Percentiles rank a stretch among this genome's conserved stretches.
Evolutionary conservation across 371 early-diverging fungal genomes (phyloP).

Genomic region (Zychaea mexicana): DNA sequence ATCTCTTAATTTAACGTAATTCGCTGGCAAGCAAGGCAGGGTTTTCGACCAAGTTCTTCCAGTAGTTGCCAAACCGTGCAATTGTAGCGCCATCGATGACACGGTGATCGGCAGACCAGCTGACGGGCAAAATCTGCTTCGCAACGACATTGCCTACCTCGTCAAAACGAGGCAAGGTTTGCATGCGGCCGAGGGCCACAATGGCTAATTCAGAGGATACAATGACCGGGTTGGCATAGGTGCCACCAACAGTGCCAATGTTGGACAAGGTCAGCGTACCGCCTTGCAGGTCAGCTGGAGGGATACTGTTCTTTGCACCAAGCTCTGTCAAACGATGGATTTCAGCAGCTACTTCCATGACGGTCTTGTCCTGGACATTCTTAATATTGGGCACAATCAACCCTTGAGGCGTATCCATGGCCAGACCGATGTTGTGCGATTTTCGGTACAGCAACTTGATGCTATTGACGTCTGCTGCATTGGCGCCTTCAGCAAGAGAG

Average conservation of each 20-base stretch:
- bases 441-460: slow-evolving; percentile 73
- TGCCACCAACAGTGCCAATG: slow-evolving; percentile 95
- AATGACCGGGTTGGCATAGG: slow-evolving; percentile 89
- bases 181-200: slow-evolving; percentile 88
- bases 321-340: slow-evolving; percentile 76
- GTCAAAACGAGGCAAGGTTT: slow-evolving; percentile 85
- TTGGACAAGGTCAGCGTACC: slow-evolving; percentile 95
- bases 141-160: slow-evolving; percentile 64
- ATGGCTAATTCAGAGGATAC: slow-evolving; percentile 89
- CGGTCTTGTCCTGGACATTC: slow-evolving; percentile 84
- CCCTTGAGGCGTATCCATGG: slow-evolving; percentile 96
- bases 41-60: slow-evolving; percentile 88
- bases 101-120: slow-evolving; percentile 96
- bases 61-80: slow-evolving; percentile 86
- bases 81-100: slow-evolving; percentile 98
- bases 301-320: slow-evolving; percentile 68
- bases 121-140: slow-evolving; percentile 75
- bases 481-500: slow-evolving; percentile 44
- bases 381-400: slow-evolving; percentile 95
- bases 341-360: slow-evolving; percentile 90
- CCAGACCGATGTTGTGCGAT: slow-evolving; percentile 92
- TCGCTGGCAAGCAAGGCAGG: slow-evolving; percentile 64
- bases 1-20: slow-evolving; percentile 55
- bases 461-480: slow-evolving; percentile 43
- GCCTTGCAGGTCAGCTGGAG: slow-evolving; percentile 74